Evolutionary conservation across 768 basidiomycete species (phyloP).

Genomic region (Galerina sulciceps): DNA sequence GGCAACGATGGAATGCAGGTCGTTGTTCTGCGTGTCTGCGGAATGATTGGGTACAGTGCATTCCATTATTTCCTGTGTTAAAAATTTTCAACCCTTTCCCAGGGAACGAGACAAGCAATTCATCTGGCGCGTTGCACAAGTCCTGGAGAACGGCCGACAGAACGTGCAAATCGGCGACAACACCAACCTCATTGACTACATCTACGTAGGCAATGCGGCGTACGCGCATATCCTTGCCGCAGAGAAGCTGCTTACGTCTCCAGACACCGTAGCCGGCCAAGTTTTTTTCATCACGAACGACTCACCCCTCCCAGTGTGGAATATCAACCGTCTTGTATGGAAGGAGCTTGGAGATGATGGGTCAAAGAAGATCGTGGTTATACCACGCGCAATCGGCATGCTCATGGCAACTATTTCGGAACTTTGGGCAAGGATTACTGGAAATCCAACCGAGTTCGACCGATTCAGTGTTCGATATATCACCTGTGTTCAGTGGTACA

Average conservation of each 20-base stretch:
- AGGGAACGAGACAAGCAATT: not conserved
- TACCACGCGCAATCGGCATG: not conserved
- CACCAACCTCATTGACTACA: conserved; percentile 9
- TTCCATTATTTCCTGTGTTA: not conserved
- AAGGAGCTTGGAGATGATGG: not conserved
- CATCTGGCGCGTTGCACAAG: not conserved
- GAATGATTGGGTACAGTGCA: not conserved
- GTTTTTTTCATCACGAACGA: conserved; percentile 12
- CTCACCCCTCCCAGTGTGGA: conserved; percentile 3
- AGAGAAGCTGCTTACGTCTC: not conserved
- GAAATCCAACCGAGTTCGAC: not conserved
- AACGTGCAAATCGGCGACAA: conserved; percentile 8
- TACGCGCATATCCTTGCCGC: conserved; percentile 14
- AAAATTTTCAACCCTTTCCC: not conserved
- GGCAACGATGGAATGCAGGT: not conserved
- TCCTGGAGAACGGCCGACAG: not conserved
- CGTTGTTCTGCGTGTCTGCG: not conserved
- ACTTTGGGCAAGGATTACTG: not conserved
- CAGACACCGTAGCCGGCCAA: conserved; percentile 1
- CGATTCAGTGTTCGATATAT: not conserved
- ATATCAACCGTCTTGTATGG: conserved; percentile 4
- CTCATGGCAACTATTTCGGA: not conserved
- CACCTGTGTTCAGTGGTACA: not conserved
- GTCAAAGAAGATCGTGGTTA: not conserved
- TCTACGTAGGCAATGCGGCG: conserved; percentile 6